These are phyloP conservation scores for Ramularia endophylla DNA, from an alignment of 2,329 filamentous ascomycete genomes.

Conservation along the genomic window DNA sequence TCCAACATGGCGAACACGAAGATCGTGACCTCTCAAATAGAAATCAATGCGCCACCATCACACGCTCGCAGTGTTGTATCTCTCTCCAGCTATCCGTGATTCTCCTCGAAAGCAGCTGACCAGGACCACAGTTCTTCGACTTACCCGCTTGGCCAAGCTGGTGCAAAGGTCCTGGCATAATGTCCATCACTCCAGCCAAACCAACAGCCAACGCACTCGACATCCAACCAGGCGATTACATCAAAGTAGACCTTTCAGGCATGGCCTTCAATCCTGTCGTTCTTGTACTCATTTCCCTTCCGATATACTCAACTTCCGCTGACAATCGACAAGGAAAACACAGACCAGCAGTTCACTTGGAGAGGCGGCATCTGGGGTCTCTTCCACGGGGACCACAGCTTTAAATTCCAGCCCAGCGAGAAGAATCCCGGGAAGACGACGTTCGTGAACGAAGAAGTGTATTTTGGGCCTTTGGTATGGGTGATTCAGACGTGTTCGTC, in stretches of 20 bases:
- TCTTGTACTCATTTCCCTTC: background rate
- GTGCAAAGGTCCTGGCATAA: conserved; percentile 6
- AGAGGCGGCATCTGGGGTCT: conserved; percentile 10
- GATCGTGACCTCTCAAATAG: too few relatives aligned
- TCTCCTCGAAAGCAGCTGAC: too few relatives aligned
- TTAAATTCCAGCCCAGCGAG: conserved; percentile 12
- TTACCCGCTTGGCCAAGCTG: conserved; percentile 10
- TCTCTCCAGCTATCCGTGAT: too few relatives aligned
- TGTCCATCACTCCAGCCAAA: conserved; percentile 2
- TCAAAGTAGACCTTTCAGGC: conserved; percentile 10
- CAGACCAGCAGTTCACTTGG: conserved; percentile 8
- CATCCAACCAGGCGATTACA: conserved; percentile 9
- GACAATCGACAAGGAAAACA: conserved; percentile 7
- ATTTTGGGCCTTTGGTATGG: conserved; percentile 8
- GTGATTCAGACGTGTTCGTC: conserved; percentile 8
- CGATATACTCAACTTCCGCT: background rate
- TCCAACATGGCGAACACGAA: too few relatives aligned
- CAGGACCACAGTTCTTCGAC: conserved; percentile 11
- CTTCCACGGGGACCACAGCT: conserved; percentile 16
- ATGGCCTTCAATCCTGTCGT: conserved; percentile 13
- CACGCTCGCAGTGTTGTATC: too few relatives aligned
- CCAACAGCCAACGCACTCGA: conserved; percentile 1
- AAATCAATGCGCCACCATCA: too few relatives aligned
- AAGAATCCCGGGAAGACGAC: conserved; percentile 11
- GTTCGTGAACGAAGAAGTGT: conserved; percentile 16